Evolutionary conservation across 2,329 filamentous ascomycete species (phyloP), one percentile per base, ranked within the genome.

Genomic region (Apiospora marii): DNA sequence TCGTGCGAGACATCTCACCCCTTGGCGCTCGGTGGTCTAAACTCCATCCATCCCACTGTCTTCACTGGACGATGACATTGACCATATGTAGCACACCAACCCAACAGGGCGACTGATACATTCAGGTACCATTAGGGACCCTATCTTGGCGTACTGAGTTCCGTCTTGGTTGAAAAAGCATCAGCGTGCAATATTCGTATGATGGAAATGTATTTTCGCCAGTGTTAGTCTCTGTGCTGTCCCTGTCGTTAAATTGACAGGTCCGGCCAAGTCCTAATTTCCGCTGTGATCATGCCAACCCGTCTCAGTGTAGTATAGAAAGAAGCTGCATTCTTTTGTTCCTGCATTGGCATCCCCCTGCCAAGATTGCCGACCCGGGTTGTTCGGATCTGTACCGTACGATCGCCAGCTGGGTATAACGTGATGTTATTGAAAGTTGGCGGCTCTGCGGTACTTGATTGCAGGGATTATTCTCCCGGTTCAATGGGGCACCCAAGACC

Each of bases 301-400:
- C n/a, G 46, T 10, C 8, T 10, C 22, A n/a, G 1, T 49, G 46
- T 49, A 7, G 7, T 7, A n/a, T 10, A 8, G 19, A 7, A 8
- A 48, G 6, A 12, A 8, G 46, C 46, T 49, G 46, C 7, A 49
- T n/a, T 6, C 8, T 10, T 22, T n/a, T 0, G 37, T 49, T 49
- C 22, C 5, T 58, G 51, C 51, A 58, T 58, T 34, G 51, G 27
- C 3, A 7, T 4, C 30, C 34, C 37, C 19, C 8, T 61, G 27
- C 53, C 53, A 61, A 61, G 53, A 61, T 61, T 22, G 16, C 8
- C 53, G 53, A 61, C 27, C 53, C 53, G 53, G 53, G 30, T 37
- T 61, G 53, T 61, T 61, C 53, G 53, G 53, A n/a, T 61, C 27
- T 22, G 22, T 8, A 61, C 53, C 53, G 53, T 61, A 61, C 53